Percentiles rank a stretch among this genome's conserved stretches.
Conservation (phyloP, 2,329 filamentous ascomycete species). For the Epichloe baconii region DNA sequence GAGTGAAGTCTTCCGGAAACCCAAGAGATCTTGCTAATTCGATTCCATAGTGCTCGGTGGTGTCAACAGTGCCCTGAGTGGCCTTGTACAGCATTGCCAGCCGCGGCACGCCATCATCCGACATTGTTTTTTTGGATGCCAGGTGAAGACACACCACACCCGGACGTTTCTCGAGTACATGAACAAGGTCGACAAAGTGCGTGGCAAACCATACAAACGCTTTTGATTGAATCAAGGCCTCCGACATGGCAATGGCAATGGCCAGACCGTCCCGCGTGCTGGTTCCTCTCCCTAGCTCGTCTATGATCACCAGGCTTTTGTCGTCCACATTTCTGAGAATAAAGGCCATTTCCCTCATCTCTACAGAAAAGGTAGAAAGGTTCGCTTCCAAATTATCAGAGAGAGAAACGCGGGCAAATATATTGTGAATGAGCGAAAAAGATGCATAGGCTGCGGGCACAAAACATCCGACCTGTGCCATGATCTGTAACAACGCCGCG, state of each 20-base stretch:
- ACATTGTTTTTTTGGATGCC: slow-evolving; percentile 47
- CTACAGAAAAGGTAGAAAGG: slow-evolving; percentile 81
- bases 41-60: slow-evolving; percentile 67
- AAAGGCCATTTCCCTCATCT: slow-evolving; percentile 94
- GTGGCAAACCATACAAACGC: slow-evolving; percentile 87
- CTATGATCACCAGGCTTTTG: slow-evolving; percentile 69
- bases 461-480: slow-evolving; percentile 89
- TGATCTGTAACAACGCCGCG: slow-evolving; percentile 71
- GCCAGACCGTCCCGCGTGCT: slow-evolving; percentile 78
- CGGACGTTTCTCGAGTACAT: slow-evolving; percentile 57
- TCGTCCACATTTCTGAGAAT: slow-evolving; percentile 73
- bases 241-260: slow-evolving; percentile 81
- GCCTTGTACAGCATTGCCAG: slow-evolving; percentile 88
- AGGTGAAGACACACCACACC: slow-evolving; percentile 79
- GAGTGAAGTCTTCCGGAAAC: slow-evolving; percentile 54
- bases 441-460: slow-evolving; percentile 76
- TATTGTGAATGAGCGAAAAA: slow-evolving; percentile 65
- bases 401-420: slow-evolving; percentile 79
- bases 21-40: slow-evolving; percentile 63
- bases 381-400: slow-evolving; percentile 85
- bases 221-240: slow-evolving; percentile 68
- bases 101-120: slow-evolving; percentile 36
- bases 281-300: slow-evolving; percentile 85
- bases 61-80: slow-evolving; percentile 53
- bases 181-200: slow-evolving; percentile 75